Evolutionary conservation across 805 yeast genomes (phyloP), one percentile per base, ranked within the genome.

Genomic region (Suhomyces sp.): DNA sequence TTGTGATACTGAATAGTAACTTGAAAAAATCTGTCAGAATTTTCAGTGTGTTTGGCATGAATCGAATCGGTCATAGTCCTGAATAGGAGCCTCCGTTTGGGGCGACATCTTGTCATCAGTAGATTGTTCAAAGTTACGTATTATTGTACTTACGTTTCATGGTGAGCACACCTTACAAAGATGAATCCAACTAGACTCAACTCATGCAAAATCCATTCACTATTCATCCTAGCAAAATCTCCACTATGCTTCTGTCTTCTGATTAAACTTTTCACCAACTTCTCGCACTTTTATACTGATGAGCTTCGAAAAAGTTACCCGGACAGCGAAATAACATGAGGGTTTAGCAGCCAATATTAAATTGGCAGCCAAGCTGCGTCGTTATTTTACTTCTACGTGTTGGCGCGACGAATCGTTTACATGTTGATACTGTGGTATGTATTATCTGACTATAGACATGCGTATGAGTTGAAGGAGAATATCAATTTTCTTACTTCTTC

Each of bases 31-130:
- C 25, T 43, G 45, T 82, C 86, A 82, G 86, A 82, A 80, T 80
- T 81, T 81, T 80, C 86, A 81, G 82, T 79, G 83, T 79, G 77
- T 73, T 81, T 82, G 85, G 84, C 83, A 60, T 61, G 66, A 61
- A 80, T 82, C 87, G 87, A 82, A 74, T 83, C 87, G 83, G 79
- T 82, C 86, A 83, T 80, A 61, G 78, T 77, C 79, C 79, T 75
- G 79, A 75, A 73, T 57, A 74, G 79, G 78, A 72, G 63, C 74
- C 78, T 82, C 86, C 85, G 87, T 75, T 76, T 83, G 87, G 87
- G 87, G 87, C 87, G 87, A 83, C 87, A 83, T 60, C 79, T 65
- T 73, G 84, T 83, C 87, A 82, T 83, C 87, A 82, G 41, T 46
- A 19, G 44, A 41, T 41, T 21, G 35, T 10, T n/a, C 44, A 41